These are phyloP conservation scores for Neopestalotiopsis clavispora DNA, from an alignment of 2,329 filamentous ascomycete genomes.

Conservation along the genomic window DNA sequence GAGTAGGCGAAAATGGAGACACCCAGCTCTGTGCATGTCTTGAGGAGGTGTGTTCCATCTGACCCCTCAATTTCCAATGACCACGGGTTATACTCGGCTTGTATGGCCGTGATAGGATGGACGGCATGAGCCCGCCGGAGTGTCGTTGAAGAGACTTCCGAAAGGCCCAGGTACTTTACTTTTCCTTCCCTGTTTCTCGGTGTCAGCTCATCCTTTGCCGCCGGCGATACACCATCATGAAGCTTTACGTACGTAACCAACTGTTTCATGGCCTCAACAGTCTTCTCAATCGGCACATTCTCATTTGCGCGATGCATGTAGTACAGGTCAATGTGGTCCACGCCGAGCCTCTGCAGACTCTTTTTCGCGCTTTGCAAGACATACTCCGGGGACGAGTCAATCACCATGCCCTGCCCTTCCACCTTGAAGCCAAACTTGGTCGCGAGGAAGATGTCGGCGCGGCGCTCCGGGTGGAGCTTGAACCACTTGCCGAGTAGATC, in stretches of 20 bases:
- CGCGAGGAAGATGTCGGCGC: too few species aligned
- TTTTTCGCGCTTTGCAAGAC: slow-evolving; percentile 17
- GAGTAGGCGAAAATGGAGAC: slow-evolving; percentile 62
- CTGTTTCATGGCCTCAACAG: slow-evolving; percentile 53
- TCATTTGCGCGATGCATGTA: slow-evolving; percentile 57
- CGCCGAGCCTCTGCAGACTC: slow-evolving; percentile 48
- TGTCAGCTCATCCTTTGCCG: background rate
- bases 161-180: slow-evolving; percentile 61
- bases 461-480: too few species aligned
- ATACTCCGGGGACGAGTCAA: too few species aligned
- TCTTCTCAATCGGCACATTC: slow-evolving; percentile 50
- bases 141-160: slow-evolving; percentile 64
- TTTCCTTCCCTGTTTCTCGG: slow-evolving; percentile 49
- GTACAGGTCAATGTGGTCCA: slow-evolving; percentile 59
- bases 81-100: slow-evolving; percentile 59
- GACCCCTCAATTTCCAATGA: slow-evolving; percentile 50
- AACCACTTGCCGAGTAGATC: too few species aligned
- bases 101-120: slow-evolving; percentile 54
- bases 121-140: slow-evolving; percentile 54
- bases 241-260: slow-evolving; percentile 37
- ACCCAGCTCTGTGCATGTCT: slow-evolving; percentile 61
- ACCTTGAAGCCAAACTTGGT: too few species aligned
- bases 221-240: too few species aligned
- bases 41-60: slow-evolving; percentile 51
- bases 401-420: too few species aligned